Base-by-base conservation (phyloP, 2,329 filamentous ascomycete genomes). In the Aspergillus sp. region DNA sequence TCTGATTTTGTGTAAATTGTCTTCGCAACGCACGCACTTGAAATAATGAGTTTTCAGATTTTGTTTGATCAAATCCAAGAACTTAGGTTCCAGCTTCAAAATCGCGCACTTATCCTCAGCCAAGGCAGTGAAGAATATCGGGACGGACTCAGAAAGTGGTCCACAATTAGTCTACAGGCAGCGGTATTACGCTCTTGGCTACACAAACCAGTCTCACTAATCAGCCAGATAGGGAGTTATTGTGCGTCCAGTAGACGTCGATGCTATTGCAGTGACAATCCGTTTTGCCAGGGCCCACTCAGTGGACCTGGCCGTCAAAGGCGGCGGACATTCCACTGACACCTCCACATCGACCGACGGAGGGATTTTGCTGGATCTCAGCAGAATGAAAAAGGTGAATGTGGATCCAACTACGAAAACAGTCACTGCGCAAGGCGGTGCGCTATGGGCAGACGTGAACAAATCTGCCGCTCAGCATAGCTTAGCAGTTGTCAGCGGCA, bases 401-500 rank as follows among this genome's bases (percentile, higher is more conserved):
- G 68, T 78, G 12, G 63, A 77, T 33, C 15, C 51, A 0, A 51
- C 56, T 2, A 57, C 55, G 7, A 57, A 64, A 39, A 68, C 63
- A 1, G 61, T 75, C 32, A 60, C 53, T 0, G 68, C 64, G 13
- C 64, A 68, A 35, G 71, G 73, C 15, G 72, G 74, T 5, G 64
- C 67, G 26, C 47, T 62, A 2, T 75, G 73, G 71, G 57, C 55
- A 34, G 68, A 75, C 43, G 64, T 77, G 5, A 72, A 78, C 41
- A 52, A 60, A 4, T 67, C 66, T 0, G 66, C 67, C 0, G 68
- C 59, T 32, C 52, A 64, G 29, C 55, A 72, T 43, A 64, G 65
- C 0, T 63, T 79, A 2, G 74, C 74, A 2, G 72, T 72, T 1
- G 69, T 76, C 1, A 74, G 74, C 5, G 74, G 75, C 3, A 76